Evolutionary conservation across 345 rosid species (phyloP).

Genomic region (Eucalyptus erythrocorys): DNA sequence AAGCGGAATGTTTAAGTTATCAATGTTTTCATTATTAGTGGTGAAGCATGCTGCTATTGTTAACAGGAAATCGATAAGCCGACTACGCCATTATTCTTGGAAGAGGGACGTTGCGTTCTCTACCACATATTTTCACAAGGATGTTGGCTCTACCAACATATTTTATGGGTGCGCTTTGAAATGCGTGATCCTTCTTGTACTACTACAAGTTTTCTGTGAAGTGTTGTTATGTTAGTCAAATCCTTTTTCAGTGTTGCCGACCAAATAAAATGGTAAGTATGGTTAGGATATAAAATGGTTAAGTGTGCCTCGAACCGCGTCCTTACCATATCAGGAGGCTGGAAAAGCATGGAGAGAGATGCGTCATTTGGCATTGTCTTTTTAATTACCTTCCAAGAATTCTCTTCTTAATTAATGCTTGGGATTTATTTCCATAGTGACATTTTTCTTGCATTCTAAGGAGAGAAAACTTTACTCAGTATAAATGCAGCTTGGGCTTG

Average conservation of each 20-base stretch:
- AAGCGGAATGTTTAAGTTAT: neutral
- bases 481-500: neutral
- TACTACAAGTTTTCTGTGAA: no score
- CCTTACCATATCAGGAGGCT: no score
- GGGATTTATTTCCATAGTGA: neutral
- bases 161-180: no score
- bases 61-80: neutral
- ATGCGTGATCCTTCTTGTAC: neutral
- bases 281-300: no score
- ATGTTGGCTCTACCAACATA: no score
- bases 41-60: neutral
- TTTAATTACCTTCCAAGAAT: no score
- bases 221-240: neutral
- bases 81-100: neutral
- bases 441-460: neutral
- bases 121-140: no score
- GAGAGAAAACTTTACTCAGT: neutral
- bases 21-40: neutral
- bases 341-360: no score
- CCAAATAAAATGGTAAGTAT: no score
- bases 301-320: neutral
- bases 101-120: no score
- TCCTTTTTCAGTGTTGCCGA: accelerated
- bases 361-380: no score
- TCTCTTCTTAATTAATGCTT: no score